Evolutionary conservation across 1,284 basidiomycete genomes (phyloP), one percentile per base, ranked within the genome.

Genomic region (Vanrija humicola): DNA sequence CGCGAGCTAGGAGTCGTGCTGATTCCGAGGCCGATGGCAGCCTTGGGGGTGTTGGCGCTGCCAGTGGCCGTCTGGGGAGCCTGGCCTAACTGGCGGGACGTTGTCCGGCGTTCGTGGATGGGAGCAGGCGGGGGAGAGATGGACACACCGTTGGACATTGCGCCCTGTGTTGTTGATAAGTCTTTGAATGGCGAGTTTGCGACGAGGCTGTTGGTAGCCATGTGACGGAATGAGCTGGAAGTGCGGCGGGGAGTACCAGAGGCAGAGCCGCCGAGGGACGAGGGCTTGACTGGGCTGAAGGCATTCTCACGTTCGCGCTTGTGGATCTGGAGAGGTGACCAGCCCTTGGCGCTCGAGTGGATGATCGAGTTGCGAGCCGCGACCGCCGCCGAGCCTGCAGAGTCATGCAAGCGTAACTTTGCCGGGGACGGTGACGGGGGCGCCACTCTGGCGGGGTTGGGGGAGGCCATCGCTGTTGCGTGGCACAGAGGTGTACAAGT

Each of bases 131-230:
- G 34, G 34, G 34, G 34, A 14, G 34, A 34, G 9, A 34, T 14
- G 34, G 34, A 34, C 14, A 73, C 61, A 62, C 53, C 65, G 60
- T 68, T 65, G 66, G 26, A 55, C 55, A 29, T 44, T 19, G 51
- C 52, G 8, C 59, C 59, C 46, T 61, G 53, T 10, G 53, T 47
- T 21, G 72, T 72, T 14, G 61, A 60, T 0, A 70, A 66, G 38
- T 71, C 68, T 66, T 89, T 90, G 81, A 97, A 97, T 8, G 89
- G 89, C 10, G 89, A 93, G 65, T 91, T 91, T 46, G 86, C 86
- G 21, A 94, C 91, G 52, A 93, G 85, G 65, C 87, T 86, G 74
- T 88, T 90, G 60, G 80, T 86, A 61, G 83, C 82, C 62, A 92
- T 82, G 74, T 89, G 88, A 67, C 85, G 88, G 79, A 88, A 93